Evolutionary conservation across 106 monocot species (phyloP), one percentile per base, ranked within the genome.

Genomic region (Platanthera guangdongensis): DNA sequence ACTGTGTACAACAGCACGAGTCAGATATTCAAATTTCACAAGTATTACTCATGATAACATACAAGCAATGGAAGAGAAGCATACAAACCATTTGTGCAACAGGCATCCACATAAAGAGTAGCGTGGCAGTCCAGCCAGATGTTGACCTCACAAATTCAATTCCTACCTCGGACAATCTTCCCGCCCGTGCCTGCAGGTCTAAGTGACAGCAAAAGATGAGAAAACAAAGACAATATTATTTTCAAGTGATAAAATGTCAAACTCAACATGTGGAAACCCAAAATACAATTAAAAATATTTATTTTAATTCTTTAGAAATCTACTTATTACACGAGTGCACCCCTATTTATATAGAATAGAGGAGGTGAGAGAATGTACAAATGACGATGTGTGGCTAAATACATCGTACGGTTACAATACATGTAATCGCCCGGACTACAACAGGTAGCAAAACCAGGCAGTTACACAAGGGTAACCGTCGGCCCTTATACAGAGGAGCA

Each of bases 51-150:
- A 7, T 76, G 50, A 45, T n/a, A 9, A 21, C 2, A 22, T 13
- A 70, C 47, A 25, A 65, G 13, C 45, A 47, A 70, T 72, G 4
- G 3, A 16, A 77, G 63, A 12, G 53, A 74, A 51, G 0, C 8
- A 59, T 84, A 0, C 47, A 47, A 48, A 91, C 92, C 92, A 95
- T 95, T 57, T 95, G 92, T 19, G 92, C 80, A 78, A 95, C 72
- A 9, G 92, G 90, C 95, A 95, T 95, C 95, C 95, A 95, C 95
- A 95, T 95, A 76, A 95, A 95, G 51, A 95, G 85, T 9, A 95
- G 79, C 50, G 95, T 95, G 13, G 95, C 95, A 18, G 92, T 95
- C 95, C 95, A 93, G 50, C 96, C 96, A 83, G 93, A 91, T 77
- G 91, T 76, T 54, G 87, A 84, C 12, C 87, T 84, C 11, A 97